Evolutionary conservation across 225 moss, liverwort and hornwort genomes (phyloP), one percentile per base, ranked within the genome.

Genomic region (Thuidium tamariscinum): DNA sequence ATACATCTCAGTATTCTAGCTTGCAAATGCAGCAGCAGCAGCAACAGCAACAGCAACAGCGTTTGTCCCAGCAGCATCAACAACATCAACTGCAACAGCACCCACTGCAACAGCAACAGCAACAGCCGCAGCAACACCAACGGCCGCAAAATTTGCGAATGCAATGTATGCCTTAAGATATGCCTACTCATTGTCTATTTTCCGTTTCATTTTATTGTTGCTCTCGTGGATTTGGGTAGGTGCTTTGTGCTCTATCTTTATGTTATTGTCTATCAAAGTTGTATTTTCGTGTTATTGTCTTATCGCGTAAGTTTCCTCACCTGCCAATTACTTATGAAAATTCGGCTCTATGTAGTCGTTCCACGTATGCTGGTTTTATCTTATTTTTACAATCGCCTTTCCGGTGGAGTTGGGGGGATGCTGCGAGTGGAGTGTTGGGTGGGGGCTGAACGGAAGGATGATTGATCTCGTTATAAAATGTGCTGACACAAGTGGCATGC

Each of bases 11-110:
- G 72, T 96, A 95, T 87, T 86, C 95, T 36, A 94, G 92, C 74
- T 91, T 95, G 93, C 95, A 97, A 87, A 74, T 90, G 83, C 96
- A 93, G 89, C 89, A 75, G 83, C 96, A 93, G 89, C 89, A 75
- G 87, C 60, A 91, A 79, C 92, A 91, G 77, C 91, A 44, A 44
- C 44, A 52, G 52, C 52, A 52, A 15, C 52, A 52, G 52, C 52
- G 90, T 79, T 80, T 89, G 72, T 91, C 91, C 77, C 94, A 92
- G 63, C 93, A 91, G 81, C 92, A 89, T 41, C 94, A 91, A n/a
- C 94, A 88, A 39, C 89, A 87, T 12, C 67, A 69, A 15, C 41
- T 42, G 39, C 90, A 88, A 4, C 93, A 92, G 10, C 92, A 93
- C 5, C 92, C 88, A 5, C 91, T 83, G 16, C 90, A 88, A 26